A percentile compares a stretch with the other conserved stretches of the same genome.
Evolutionary conservation across 495 filamentous ascomycete species (phyloP).

Genomic region (Rusavskia elegans): DNA sequence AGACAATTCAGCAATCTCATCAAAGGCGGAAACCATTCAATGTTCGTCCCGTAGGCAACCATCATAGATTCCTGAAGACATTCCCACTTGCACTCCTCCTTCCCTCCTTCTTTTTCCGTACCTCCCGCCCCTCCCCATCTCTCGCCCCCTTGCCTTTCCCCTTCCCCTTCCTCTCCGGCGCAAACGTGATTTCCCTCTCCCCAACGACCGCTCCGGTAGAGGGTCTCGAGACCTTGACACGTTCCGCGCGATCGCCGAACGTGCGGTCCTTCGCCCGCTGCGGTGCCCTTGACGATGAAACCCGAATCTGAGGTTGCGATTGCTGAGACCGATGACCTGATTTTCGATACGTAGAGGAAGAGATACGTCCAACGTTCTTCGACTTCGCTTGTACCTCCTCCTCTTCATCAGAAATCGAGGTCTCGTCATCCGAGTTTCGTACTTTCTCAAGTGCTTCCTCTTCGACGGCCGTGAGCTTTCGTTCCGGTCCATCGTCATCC

Average conservation of each 20-base stretch:
- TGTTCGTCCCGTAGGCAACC: too few relatives aligned
- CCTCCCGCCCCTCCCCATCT: constrained; percentile 12
- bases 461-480: constrained; percentile 52
- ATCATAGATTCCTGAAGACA: constrained; percentile 35
- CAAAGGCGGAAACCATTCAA: too few relatives aligned
- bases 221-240: constrained; percentile 28
- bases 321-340: constrained; percentile 38
- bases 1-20: too few relatives aligned
- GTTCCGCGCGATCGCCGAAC: constrained; percentile 53
- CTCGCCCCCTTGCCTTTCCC: constrained; percentile 31
- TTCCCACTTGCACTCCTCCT: constrained; percentile 37
- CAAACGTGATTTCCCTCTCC: constrained; percentile 76
- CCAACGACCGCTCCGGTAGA: constrained; percentile 47
- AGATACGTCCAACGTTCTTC: constrained; percentile 41
- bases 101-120: constrained; percentile 23
- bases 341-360: constrained; percentile 43
- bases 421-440: constrained; percentile 19
- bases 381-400: constrained; percentile 27
- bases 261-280: constrained; percentile 36
- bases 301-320: constrained; percentile 39
- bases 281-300: constrained; percentile 34
- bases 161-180: constrained; percentile 44
- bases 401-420: constrained; percentile 20
- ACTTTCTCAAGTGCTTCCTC: constrained; percentile 40
- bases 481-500: constrained; percentile 23